Conservation (phyloP, 2,329 filamentous ascomycete genomes). For the Pseudogymnoascus sp. region DNA sequence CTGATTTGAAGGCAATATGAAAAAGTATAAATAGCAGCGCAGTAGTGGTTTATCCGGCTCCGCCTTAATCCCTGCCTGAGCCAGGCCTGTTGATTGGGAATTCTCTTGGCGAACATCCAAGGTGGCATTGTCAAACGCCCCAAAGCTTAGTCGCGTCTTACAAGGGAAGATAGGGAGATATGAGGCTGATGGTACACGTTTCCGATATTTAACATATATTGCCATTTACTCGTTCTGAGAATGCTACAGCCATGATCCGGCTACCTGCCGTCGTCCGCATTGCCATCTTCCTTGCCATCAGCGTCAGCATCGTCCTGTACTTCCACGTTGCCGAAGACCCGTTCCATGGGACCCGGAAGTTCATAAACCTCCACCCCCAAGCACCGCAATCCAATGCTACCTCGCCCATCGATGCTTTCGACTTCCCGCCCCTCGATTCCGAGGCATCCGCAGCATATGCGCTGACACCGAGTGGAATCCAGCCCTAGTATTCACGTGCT, state of each 20-base stretch:
- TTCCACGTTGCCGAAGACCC: background rate
- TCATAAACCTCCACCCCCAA: background rate
- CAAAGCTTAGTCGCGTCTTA: conserved; percentile 12
- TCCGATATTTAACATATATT: background rate
- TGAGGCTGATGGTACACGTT: background rate
- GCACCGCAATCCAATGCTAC: background rate
- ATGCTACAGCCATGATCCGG: background rate
- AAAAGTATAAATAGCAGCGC: conserved; percentile 5
- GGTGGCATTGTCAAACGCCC: conserved; percentile 13
- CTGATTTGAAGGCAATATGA: too few species aligned
- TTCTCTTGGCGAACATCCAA: conserved; percentile 9
- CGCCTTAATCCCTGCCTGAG: background rate
- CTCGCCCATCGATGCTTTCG: conserved; percentile 24
- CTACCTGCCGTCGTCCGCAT: background rate
- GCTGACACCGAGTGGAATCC: conserved; percentile 28
- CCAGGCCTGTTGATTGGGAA: background rate
- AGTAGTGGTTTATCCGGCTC: background rate
- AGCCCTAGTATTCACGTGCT: conserved; percentile 34
- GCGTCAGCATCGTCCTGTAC: background rate
- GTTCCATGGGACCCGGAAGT: background rate
- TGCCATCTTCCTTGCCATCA: background rate
- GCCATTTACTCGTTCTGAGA: background rate
- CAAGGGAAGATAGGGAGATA: background rate
- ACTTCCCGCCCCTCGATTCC: conserved; percentile 33
- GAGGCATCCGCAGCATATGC: conserved; percentile 31